phyloP scores from a whole-genome alignment of 768 basidiomycete genomes.

The Pleurotus sapidus region DNA sequence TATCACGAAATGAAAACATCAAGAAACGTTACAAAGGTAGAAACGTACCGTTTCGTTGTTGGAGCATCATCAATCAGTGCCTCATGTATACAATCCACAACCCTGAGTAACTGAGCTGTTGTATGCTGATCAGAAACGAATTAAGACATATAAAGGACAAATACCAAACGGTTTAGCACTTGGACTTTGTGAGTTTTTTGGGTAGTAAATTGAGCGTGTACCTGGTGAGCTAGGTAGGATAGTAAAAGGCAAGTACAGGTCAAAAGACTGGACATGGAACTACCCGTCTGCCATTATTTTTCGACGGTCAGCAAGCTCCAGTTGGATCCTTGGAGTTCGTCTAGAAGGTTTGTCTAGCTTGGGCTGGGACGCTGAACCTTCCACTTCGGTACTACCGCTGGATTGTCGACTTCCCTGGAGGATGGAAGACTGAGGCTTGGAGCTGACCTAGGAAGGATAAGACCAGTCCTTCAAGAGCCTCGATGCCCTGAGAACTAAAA shows the following conservation, averaged over 20 bases:
- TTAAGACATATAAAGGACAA: conserved; percentile 14
- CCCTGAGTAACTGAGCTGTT: conserved; percentile 65
- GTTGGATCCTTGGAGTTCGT: conserved; percentile 7
- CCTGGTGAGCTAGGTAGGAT: conserved; percentile 5
- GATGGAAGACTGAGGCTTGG: conserved; percentile 7
- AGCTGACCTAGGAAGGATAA: conserved; percentile 30
- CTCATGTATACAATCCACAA: conserved; percentile 70
- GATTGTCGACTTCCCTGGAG: conserved; percentile 7
- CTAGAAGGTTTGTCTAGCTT: conserved; percentile 1
- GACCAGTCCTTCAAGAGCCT: conserved; percentile 23
- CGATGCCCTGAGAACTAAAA: conserved; percentile 4
- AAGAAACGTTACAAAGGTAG: not conserved
- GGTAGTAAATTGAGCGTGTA: conserved; percentile 9
- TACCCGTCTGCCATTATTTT: conserved; percentile 10
- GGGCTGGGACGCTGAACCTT: not conserved
- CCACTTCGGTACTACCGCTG: too few species aligned
- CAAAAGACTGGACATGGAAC: not conserved
- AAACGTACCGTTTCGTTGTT: conserved; percentile 59
- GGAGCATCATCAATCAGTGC: conserved; percentile 53
- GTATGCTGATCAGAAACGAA: not conserved
- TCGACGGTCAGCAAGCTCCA: conserved; percentile 11
- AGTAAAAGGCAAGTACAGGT: not conserved
- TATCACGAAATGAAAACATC: not conserved
- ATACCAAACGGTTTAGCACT: conserved; percentile 39
- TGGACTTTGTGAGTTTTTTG: conserved; percentile 26